Conservation (phyloP, 2,329 filamentous ascomycete species). For the Apiospora malaysiana region DNA sequence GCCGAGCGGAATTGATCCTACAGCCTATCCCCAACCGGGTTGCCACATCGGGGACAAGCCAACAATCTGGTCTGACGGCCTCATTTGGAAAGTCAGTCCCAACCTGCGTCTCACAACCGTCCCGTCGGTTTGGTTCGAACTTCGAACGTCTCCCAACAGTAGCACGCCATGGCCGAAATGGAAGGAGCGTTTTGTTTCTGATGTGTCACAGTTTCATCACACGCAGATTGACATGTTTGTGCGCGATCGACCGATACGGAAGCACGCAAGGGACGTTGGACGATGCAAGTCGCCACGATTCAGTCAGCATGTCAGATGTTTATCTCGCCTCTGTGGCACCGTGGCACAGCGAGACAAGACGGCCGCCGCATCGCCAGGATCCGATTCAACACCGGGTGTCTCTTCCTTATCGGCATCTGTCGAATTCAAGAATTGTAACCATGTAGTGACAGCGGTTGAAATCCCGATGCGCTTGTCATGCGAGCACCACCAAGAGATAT, state of each 20-base stretch:
- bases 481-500: neutral
- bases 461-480: neutral
- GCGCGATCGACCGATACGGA: neutral
- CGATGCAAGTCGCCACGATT: neutral
- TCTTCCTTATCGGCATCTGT: neutral
- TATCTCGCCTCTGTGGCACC: conserved; percentile 2
- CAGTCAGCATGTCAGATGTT: conserved; percentile 10
- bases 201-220: neutral
- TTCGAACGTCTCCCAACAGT: neutral
- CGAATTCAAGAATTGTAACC: too few species aligned
- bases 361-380: neutral
- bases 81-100: neutral
- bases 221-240: neutral
- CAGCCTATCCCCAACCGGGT: neutral
- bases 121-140: neutral
- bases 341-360: neutral
- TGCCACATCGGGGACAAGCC: neutral
- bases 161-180: neutral
- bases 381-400: neutral
- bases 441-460: neutral
- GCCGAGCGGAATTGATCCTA: neutral
- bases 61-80: too few species aligned
- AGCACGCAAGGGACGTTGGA: neutral
- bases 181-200: neutral
- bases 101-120: neutral